These are phyloP conservation scores for Phaffomyces thermotolerans DNA, from an alignment of 805 yeast genomes.

Conservation along the genomic window DNA sequence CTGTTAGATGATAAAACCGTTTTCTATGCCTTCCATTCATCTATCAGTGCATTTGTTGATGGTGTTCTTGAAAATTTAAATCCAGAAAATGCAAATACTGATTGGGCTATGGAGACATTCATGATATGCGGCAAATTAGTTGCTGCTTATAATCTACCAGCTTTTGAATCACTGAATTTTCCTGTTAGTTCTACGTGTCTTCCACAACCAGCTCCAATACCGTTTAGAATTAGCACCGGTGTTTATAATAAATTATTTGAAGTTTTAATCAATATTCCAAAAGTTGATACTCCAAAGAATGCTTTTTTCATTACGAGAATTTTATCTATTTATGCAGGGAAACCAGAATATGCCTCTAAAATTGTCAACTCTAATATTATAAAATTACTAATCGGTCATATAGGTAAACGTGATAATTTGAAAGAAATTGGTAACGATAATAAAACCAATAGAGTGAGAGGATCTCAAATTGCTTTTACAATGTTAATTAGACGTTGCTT, in stretches of 20 bases:
- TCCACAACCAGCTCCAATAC: slow-evolving; percentile 14
- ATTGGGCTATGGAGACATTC: slow-evolving; percentile 57
- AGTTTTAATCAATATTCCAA: slow-evolving; percentile 33
- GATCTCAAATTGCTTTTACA: slow-evolving; percentile 42
- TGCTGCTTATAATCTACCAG: slow-evolving; percentile 45
- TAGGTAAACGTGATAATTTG: slow-evolving; percentile 35
- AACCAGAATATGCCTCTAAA: slow-evolving; percentile 30
- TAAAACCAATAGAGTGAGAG: slow-evolving; percentile 30
- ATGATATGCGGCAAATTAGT: slow-evolving; percentile 48
- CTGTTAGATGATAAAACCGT: slow-evolving; percentile 33
- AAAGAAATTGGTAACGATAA: slow-evolving; percentile 15
- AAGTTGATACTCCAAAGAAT: slow-evolving; percentile 35
- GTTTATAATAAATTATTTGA: slow-evolving; percentile 33
- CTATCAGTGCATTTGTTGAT: slow-evolving; percentile 29
- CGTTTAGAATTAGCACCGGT: slow-evolving; percentile 19
- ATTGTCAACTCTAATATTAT: slow-evolving; percentile 44
- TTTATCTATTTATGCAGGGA: slow-evolving; percentile 45
- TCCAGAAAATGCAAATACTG: slow-evolving; percentile 32
- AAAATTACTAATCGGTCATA: slow-evolving; percentile 18
- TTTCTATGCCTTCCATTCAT: slow-evolving; percentile 27
- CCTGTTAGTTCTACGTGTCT: slow-evolving; percentile 14
- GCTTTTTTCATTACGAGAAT: slow-evolving; percentile 51
- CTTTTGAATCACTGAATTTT: slow-evolving; percentile 27
- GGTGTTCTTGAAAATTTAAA: slow-evolving; percentile 31
- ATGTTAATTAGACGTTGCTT: slow-evolving; percentile 60